Percentiles rank a stretch among this genome's conserved stretches.
Evolutionary conservation across 192 early-diverging fungal genomes (phyloP).

Genomic region (Piromyces sp.): DNA sequence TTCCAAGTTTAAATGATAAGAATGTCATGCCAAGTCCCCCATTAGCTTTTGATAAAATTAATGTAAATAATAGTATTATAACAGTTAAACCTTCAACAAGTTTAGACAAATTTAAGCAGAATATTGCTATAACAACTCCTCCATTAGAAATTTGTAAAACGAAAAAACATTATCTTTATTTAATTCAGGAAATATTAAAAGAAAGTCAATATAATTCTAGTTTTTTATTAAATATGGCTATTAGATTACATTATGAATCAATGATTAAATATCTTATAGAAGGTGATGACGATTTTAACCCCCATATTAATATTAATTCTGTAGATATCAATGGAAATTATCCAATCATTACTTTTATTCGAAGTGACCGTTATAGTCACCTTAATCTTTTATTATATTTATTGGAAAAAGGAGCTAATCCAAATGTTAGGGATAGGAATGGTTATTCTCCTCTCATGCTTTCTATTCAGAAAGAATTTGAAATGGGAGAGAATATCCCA

Average conservation of each 20-base stretch:
- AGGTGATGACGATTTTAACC: neutral
- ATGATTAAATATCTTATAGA: neutral
- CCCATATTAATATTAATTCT: neutral
- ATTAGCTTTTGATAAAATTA: no score
- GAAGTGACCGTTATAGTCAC: neutral
- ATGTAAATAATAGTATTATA: no score
- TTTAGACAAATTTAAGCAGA: no score
- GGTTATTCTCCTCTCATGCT: neutral
- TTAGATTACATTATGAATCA: neutral
- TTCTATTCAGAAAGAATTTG: neutral
- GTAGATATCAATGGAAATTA: neutral
- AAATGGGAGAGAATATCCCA: neutral
- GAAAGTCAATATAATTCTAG: neutral
- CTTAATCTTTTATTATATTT: neutral
- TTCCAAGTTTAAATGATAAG: neutral
- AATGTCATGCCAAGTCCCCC: neutral
- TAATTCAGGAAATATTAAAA: neutral
- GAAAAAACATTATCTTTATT: neutral
- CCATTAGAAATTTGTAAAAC: neutral
- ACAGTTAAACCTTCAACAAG: no score
- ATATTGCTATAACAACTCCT: neutral
- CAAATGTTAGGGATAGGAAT: neutral
- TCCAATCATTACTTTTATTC: neutral
- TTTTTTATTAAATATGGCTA: neutral
- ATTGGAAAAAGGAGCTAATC: neutral